phyloP scores from a whole-genome alignment of 805 yeast genomes.

The Ogataea ramenticola region DNA sequence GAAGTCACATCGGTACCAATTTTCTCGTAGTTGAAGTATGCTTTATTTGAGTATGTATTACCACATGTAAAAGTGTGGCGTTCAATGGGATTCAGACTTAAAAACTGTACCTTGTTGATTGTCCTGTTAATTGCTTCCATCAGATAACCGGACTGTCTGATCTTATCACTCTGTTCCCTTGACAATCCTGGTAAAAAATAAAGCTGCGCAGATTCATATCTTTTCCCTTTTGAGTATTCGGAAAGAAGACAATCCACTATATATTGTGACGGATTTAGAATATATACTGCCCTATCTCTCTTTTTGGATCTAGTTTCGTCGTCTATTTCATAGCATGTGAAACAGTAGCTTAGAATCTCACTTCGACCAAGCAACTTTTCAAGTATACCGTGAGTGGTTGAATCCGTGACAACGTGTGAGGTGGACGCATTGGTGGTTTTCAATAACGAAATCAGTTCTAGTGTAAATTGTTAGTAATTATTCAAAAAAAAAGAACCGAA shows the following conservation, averaged over 20 bases:
- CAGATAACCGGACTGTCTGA: constrained; percentile 10
- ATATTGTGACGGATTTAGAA: constrained; percentile 61
- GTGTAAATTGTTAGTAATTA: background rate
- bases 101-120: constrained; percentile 26
- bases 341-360: constrained; percentile 22
- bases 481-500: background rate
- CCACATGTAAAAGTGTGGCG: constrained; percentile 65
- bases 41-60: constrained; percentile 53
- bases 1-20: constrained; percentile 56
- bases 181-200: constrained; percentile 60
- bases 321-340: constrained; percentile 23
- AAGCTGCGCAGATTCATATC: constrained; percentile 70
- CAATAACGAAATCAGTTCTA: constrained; percentile 7
- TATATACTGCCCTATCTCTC: constrained; percentile 62
- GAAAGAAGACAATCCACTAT: constrained; percentile 70
- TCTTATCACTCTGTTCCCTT: constrained; percentile 2
- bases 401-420: constrained; percentile 25
- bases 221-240: constrained; percentile 61
- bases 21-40: constrained; percentile 64
- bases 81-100: constrained; percentile 62
- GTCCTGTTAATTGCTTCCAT: constrained; percentile 12
- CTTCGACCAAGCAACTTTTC: constrained; percentile 16
- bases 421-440: constrained; percentile 13
- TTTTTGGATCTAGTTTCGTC: constrained; percentile 21
- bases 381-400: constrained; percentile 19